A percentile compares a stretch with the other conserved stretches of the same genome.
These are phyloP conservation scores for Ceriops zippeliana DNA, from an alignment of 345 rosid species.

Conservation along the genomic window DNA sequence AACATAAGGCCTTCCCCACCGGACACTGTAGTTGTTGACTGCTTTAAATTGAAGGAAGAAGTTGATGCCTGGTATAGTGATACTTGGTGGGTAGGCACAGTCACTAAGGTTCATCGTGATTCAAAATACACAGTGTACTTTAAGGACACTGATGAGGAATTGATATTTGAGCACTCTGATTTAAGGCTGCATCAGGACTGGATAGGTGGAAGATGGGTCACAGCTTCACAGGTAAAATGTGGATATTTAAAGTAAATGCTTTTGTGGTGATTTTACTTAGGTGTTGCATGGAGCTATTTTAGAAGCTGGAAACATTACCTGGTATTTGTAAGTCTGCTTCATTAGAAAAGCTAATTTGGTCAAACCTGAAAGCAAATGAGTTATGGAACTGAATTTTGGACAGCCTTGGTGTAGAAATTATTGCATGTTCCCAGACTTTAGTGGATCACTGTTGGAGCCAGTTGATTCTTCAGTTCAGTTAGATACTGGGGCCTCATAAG, in stretches of 20 bases:
- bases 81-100: conserved; percentile 84
- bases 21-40: conserved; percentile 28
- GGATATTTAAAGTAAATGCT: neutral
- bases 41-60: conserved; percentile 54
- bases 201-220: conserved; percentile 67
- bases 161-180: conserved; percentile 52
- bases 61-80: conserved; percentile 81
- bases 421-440: neutral
- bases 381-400: too few relatives aligned
- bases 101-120: conserved; percentile 45
- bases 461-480: neutral
- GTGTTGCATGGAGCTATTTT: too few relatives aligned
- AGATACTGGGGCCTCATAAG: too few relatives aligned
- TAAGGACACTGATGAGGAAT: conserved; percentile 42
- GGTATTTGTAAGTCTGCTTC: neutral
- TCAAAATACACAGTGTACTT: conserved; percentile 54
- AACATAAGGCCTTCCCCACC: conserved; percentile 78
- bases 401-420: neutral
- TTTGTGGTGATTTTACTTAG: neutral
- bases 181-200: conserved; percentile 76
- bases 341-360: neutral
- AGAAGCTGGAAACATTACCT: too few relatives aligned
- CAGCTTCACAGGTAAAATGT: conserved; percentile 40
- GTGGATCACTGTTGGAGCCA: neutral
- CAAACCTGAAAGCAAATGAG: too few relatives aligned